Conservation (phyloP, 139 green algal genomes). For the Protoeuglena noctilucae region DNA sequence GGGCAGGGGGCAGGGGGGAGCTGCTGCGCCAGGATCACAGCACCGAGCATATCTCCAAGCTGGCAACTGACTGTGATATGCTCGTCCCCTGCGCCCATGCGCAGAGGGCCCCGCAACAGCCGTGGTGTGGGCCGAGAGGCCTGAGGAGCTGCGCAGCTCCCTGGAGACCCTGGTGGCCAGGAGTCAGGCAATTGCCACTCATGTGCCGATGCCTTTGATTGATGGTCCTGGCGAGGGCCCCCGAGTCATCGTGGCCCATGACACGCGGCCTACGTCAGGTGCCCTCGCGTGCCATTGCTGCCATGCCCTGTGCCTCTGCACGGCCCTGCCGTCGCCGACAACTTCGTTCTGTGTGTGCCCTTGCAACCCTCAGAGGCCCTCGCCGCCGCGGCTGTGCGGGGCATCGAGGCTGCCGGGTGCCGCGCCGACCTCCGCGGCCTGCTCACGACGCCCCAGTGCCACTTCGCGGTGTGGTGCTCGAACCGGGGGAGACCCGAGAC, state of each 20-base stretch:
- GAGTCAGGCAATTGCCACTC: too few relatives aligned
- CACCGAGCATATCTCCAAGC: neutral
- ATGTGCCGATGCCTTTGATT: neutral
- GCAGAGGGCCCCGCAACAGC: neutral
- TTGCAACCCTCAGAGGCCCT: neutral
- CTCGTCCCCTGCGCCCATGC: neutral
- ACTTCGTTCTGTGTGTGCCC: conserved; percentile 37
- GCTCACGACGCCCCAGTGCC: conserved; percentile 88
- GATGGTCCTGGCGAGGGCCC: neutral
- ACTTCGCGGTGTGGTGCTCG: conserved; percentile 45
- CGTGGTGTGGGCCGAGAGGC: too few relatives aligned
- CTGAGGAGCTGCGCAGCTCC: too few relatives aligned
- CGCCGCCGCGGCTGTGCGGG: conserved; percentile 11
- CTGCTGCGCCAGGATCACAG: conserved; percentile 11
- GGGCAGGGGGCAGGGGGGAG: conserved; percentile 22
- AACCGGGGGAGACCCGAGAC: conserved; percentile 5
- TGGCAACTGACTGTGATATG: neutral
- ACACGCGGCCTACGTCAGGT: conserved; percentile 61
- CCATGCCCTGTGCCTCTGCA: neutral
- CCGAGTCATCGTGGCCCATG: conserved; percentile 49
- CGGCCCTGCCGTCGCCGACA: conserved; percentile 22
- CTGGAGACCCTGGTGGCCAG: neutral
- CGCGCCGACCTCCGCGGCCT: conserved; percentile 29
- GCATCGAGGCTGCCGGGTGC: conserved; percentile 32
- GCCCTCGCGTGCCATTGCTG: neutral